Evolutionary conservation across 768 basidiomycete genomes (phyloP).

Genomic region (Dioszegia hungarica): DNA sequence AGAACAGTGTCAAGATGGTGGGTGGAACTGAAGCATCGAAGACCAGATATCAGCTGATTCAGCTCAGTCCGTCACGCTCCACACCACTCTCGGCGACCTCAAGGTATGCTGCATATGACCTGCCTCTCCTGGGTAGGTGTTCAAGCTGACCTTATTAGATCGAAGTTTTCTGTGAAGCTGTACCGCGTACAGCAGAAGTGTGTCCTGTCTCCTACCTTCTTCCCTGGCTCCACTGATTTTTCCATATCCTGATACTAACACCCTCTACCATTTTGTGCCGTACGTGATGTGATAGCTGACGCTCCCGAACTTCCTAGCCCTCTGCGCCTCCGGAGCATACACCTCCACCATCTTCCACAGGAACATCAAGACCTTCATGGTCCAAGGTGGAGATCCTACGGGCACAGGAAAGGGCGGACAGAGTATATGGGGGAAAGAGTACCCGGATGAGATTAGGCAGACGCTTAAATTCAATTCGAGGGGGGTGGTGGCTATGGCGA

Average conservation of each 20-base stretch:
- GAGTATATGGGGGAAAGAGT: conserved; percentile 90
- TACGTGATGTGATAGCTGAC: conserved; percentile 5
- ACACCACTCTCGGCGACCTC: conserved; percentile 89
- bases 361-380: conserved; percentile 94
- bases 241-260: too few species aligned
- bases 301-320: conserved; percentile 85
- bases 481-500: conserved; percentile 96
- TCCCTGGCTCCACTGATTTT: background rate
- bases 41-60: background rate
- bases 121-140: background rate
- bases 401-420: conserved; percentile 94
- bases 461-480: conserved; percentile 97
- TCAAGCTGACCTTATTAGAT: conserved; percentile 55
- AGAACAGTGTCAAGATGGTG: background rate
- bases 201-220: background rate
- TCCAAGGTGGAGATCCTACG: conserved; percentile 57
- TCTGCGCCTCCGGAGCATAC: conserved; percentile 85
- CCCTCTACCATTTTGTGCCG: too few species aligned
- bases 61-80: conserved; percentile 80
- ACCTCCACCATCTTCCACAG: conserved; percentile 78
- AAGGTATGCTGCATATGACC: conserved; percentile 58
- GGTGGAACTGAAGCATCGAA: too few species aligned
- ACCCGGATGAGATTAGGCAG: conserved; percentile 84
- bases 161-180: conserved; percentile 94
- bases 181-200: conserved; percentile 91